These are phyloP conservation scores for Trametes sp. DNA, from an alignment of 1,284 basidiomycete genomes.

Conservation along the genomic window DNA sequence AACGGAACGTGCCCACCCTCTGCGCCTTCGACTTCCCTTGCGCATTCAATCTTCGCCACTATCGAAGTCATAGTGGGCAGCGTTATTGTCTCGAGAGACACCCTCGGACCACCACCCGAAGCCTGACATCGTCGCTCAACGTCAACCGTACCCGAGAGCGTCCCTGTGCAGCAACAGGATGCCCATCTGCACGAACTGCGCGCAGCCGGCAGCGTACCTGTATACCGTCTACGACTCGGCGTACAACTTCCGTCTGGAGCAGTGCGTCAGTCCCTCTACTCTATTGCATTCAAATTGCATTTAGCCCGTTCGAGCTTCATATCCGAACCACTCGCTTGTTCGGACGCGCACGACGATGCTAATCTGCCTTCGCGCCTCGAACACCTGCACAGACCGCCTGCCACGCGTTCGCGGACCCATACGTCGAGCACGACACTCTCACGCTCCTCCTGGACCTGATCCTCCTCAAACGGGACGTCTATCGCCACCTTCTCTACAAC, in stretches of 20 bases:
- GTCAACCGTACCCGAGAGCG: slow-evolving; percentile 3
- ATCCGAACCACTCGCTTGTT: slow-evolving; percentile 13
- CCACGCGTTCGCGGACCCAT: slow-evolving; percentile 83
- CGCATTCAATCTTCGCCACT: no score
- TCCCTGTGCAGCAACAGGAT: slow-evolving; percentile 48
- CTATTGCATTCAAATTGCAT: slow-evolving; percentile 1
- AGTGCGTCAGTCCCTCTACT: slow-evolving; percentile 67
- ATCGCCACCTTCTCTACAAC: slow-evolving; percentile 91
- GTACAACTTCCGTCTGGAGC: slow-evolving; percentile 82
- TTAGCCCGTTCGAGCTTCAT: slow-evolving; percentile 15
- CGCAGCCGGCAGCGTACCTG: slow-evolving; percentile 69
- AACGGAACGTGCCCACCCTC: slow-evolving; percentile 15
- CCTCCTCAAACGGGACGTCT: slow-evolving; percentile 87
- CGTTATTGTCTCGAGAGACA: slow-evolving; percentile 10
- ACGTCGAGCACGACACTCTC: slow-evolving; percentile 87
- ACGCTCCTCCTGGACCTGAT: slow-evolving; percentile 86
- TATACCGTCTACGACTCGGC: slow-evolving; percentile 89
- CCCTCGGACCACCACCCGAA: slow-evolving; percentile 4
- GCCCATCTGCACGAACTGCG: slow-evolving; percentile 88
- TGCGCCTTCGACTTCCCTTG: not conserved
- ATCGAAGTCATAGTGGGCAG: no score
- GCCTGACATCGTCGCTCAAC: not conserved
- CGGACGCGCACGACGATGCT: slow-evolving; percentile 16
- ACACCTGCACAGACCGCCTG: slow-evolving; percentile 51
- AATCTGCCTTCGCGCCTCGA: slow-evolving; percentile 20